Evolutionary conservation across 139 green algal species (phyloP), one percentile per base, ranked within the genome.

Genomic region (Chlorella sp.): DNA sequence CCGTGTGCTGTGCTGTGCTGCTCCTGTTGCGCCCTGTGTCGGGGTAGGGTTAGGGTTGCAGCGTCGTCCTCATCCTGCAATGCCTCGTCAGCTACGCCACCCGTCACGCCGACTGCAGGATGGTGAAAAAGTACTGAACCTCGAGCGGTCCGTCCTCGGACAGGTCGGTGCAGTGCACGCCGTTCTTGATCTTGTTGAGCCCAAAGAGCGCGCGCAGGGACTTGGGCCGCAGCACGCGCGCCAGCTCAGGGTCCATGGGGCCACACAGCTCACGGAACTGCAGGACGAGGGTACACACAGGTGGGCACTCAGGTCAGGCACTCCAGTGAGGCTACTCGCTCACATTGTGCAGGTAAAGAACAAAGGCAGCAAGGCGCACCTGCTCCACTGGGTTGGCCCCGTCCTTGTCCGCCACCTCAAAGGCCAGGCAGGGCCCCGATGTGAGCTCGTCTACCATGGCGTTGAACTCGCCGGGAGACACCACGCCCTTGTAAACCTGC

Each of bases 131-230:
- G 55, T 64, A 64, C 24, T 35, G 74, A 5, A 83, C 71, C 73
- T 95, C 90, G 5, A 92, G 80, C 26, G 69, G 63, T 0, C 83
- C 87, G 71, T 95, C 90, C 75, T 93, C 87, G 3, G 51, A 22
- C 49, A 95, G 75, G 78, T 95, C 90, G 3, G 88, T 93, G 79
- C 83, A 91, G 77, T 95, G 90, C 59, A 95, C 76, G 10, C 78
- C 90, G 75, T 93, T 93, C 22, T 30, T 27, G 55, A 64, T 64
- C 55, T 88, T 91, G 79, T 84, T 86, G 24, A 83, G 27, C 0
- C 91, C 90, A 77, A 90, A 94, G 1, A 76, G 77, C 26, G 90
- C 88, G 1, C 91, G 81, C 62, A 97, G 74, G 29, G 77, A 87
- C 31, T 84, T 71, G 0, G 88, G 89, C 34, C 88, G 77, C 61